A percentile compares a stretch with the other conserved stretches of the same genome.
Evolutionary conservation across 2,329 filamentous ascomycete species (phyloP).

Genomic region (Rhynchosporium graminicola): DNA sequence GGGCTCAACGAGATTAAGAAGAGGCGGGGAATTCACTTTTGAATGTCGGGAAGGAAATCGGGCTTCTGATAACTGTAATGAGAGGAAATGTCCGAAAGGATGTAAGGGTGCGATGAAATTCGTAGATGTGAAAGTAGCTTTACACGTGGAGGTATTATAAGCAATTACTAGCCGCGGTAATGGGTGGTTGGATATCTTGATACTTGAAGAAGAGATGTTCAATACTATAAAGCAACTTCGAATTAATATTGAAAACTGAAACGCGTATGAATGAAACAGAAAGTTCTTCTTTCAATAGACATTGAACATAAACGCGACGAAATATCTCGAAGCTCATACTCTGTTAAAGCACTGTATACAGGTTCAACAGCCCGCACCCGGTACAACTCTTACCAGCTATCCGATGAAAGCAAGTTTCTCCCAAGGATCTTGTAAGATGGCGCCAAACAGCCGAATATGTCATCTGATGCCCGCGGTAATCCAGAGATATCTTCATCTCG

Average conservation of each 20-base stretch:
- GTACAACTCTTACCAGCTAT: not conserved
- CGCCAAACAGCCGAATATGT: not conserved
- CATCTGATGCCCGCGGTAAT: not conserved
- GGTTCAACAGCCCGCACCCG: not conserved
- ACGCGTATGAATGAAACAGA: not conserved
- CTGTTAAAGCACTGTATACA: not conserved
- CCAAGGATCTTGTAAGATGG: not conserved
- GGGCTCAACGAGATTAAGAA: slow-evolving; percentile 35
- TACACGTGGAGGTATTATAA: slow-evolving; percentile 36
- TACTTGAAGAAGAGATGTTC: not conserved
- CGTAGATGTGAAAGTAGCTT: slow-evolving; percentile 40
- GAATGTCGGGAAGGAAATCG: slow-evolving; percentile 36
- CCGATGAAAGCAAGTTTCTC: not conserved
- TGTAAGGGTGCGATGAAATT: slow-evolving; percentile 30
- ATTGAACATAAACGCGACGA: not conserved
- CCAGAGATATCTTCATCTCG: not conserved
- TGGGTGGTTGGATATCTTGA: slow-evolving; percentile 11
- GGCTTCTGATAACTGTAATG: slow-evolving; percentile 38
- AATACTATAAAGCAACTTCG: not conserved
- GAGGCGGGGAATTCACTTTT: slow-evolving; percentile 25
- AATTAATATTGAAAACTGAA: not conserved
- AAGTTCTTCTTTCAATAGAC: not conserved
- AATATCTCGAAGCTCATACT: not conserved
- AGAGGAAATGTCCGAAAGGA: slow-evolving; percentile 40
- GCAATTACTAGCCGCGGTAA: slow-evolving; percentile 39